Conservation (phyloP, 1,284 basidiomycete genomes). For the Malassezia nana region DNA sequence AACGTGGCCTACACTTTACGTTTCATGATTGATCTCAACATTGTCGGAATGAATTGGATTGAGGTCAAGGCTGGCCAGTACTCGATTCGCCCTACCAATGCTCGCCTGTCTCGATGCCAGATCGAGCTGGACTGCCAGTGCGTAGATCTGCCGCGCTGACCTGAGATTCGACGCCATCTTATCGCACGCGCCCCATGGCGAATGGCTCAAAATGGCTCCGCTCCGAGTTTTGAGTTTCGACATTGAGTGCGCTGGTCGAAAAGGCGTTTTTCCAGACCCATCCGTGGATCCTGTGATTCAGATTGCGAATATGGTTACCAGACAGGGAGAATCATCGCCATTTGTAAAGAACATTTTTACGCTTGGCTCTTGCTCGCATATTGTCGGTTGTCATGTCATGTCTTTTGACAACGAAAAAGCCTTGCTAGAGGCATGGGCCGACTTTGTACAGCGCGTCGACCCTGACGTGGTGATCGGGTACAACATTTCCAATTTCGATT, state of each 20-base stretch:
- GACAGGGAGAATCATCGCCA: slow-evolving; percentile 43
- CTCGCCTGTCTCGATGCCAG: slow-evolving; percentile 37
- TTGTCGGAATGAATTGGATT: slow-evolving; percentile 48
- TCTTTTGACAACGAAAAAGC: slow-evolving; percentile 40
- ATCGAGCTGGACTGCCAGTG: slow-evolving; percentile 40
- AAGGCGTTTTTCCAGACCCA: slow-evolving; percentile 46
- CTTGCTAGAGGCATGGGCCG: slow-evolving; percentile 44
- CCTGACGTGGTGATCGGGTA: slow-evolving; percentile 48
- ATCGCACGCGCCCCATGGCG: slow-evolving; percentile 41
- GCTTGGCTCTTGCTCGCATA: slow-evolving; percentile 44
- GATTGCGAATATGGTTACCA: slow-evolving; percentile 47
- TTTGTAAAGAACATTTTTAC: slow-evolving; percentile 48
- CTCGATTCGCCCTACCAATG: slow-evolving; percentile 27
- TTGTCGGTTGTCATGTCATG: slow-evolving; percentile 44
- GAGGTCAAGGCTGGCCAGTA: slow-evolving; percentile 35
- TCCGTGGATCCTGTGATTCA: slow-evolving; percentile 46
- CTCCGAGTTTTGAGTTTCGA: slow-evolving; percentile 47
- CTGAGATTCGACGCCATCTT: slow-evolving; percentile 27
- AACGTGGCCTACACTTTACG: slow-evolving; percentile 45
- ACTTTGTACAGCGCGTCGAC: slow-evolving; percentile 43
- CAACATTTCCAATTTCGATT: slow-evolving; percentile 48
- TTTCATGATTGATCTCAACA: slow-evolving; percentile 47
- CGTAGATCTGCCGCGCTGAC: neutral
- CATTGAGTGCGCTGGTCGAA: slow-evolving; percentile 48
- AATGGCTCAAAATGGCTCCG: slow-evolving; percentile 45